These are phyloP conservation scores for Scenedesmus sp. DNA, from an alignment of 163 green algal species.

Conservation along the genomic window DNA sequence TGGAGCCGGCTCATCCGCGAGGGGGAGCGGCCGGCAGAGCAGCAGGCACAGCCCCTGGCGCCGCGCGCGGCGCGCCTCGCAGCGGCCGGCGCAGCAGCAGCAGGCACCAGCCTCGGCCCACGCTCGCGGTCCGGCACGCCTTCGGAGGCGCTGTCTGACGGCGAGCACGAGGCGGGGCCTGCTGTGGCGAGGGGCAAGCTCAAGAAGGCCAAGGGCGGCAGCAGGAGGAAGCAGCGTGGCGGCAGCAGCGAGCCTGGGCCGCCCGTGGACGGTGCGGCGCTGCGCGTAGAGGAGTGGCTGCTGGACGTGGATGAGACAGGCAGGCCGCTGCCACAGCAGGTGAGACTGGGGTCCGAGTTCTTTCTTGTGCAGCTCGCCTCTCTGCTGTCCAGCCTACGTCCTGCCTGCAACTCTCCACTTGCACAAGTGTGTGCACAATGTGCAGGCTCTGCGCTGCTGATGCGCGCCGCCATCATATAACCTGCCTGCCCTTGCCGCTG, in stretches of 20 bases:
- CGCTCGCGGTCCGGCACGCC: background rate
- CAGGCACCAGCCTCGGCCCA: background rate
- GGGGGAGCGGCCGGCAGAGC: constrained; percentile 58
- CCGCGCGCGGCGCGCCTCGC: constrained; percentile 57
- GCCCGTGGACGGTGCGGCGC: constrained; percentile 74
- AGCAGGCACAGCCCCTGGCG: constrained; percentile 38
- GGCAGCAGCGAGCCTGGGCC: constrained; percentile 69
- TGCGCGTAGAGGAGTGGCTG: constrained; percentile 81
- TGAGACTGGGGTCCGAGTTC: background rate
- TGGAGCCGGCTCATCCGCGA: constrained; percentile 82
- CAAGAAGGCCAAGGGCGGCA: constrained; percentile 18
- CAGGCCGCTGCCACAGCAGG: constrained; percentile 25
- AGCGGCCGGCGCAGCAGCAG: background rate
- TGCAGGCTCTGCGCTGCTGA: background rate
- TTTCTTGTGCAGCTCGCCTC: too few relatives aligned
- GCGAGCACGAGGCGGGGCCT: constrained; percentile 24
- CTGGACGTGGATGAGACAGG: constrained; percentile 69
- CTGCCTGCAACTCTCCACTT: background rate
- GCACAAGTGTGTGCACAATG: background rate
- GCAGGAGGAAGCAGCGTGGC: background rate
- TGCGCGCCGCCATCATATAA: background rate
- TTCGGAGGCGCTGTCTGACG: constrained; percentile 3
- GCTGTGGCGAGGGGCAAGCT: background rate
- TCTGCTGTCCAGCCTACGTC: background rate
- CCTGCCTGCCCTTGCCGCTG: background rate